Evolutionary conservation across 2,329 filamentous ascomycete species (phyloP).

Genomic region (Fusarium continuum): DNA sequence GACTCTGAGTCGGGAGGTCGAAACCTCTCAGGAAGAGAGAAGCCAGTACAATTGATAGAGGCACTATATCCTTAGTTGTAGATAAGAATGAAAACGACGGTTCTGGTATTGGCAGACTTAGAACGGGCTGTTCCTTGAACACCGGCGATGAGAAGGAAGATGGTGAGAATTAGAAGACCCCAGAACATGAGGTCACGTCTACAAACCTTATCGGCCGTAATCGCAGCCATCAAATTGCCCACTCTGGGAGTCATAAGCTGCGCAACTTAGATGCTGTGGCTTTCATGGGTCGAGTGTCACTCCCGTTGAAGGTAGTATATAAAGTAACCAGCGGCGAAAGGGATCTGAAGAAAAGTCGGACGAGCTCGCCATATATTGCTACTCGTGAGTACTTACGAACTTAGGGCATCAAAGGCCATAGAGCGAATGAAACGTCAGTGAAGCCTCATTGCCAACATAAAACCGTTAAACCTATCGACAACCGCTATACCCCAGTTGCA

Average conservation of each 20-base stretch:
- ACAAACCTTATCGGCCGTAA: slow-evolving; percentile 17
- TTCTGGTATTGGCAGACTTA: slow-evolving; percentile 6
- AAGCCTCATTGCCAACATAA: slow-evolving; percentile 26
- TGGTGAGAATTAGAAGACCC: slow-evolving; percentile 13
- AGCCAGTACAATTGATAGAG: slow-evolving; percentile 16
- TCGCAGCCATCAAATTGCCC: slow-evolving; percentile 17
- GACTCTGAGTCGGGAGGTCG: slow-evolving; percentile 22
- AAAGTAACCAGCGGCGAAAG: slow-evolving; percentile 19
- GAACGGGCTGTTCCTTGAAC: not conserved
- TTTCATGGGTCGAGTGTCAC: slow-evolving; percentile 1
- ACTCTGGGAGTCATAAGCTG: slow-evolving; percentile 9
- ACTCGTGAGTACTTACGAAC: not conserved
- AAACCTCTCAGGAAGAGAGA: slow-evolving; percentile 20
- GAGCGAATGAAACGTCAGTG: not conserved
- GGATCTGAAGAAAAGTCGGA: not conserved
- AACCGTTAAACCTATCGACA: slow-evolving; percentile 16
- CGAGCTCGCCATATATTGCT: too few relatives aligned
- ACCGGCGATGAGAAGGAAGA: slow-evolving; percentile 19
- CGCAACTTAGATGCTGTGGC: slow-evolving; percentile 7
- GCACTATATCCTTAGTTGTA: slow-evolving; percentile 29
- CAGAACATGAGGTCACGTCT: slow-evolving; percentile 18
- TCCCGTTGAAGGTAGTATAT: slow-evolving; percentile 25
- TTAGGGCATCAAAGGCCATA: slow-evolving; percentile 18
- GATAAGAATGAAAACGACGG: slow-evolving; percentile 13
- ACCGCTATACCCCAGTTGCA: not conserved